phyloP scores from a whole-genome alignment of 2,329 filamentous ascomycete species.

The Colletotrichum gloeosporioides region DNA sequence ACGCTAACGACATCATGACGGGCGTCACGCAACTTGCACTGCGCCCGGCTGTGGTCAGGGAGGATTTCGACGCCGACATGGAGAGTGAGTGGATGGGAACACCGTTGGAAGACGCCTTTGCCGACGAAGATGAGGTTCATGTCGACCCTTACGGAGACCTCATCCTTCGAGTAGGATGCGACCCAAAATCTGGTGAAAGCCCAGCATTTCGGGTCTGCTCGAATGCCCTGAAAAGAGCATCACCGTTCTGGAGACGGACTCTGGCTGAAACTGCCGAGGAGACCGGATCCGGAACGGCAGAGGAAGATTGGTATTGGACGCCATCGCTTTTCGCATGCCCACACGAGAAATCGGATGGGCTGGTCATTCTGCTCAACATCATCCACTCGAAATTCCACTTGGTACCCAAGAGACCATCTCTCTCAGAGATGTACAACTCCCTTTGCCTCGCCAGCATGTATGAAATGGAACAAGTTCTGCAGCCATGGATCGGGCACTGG shows the following conservation, averaged over 20 bases:
- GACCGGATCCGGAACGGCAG: background rate
- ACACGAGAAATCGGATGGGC: background rate
- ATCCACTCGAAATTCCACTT: slow-evolving; percentile 1
- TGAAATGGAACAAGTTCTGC: slow-evolving; percentile 10
- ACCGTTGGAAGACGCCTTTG: background rate
- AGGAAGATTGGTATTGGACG: background rate
- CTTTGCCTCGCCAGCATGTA: slow-evolving; percentile 12
- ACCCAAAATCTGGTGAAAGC: background rate
- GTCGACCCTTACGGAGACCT: slow-evolving; percentile 7
- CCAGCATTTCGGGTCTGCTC: slow-evolving; percentile 5
- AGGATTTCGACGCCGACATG: slow-evolving; percentile 3
- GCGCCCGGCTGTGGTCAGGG: background rate
- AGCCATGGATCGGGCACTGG: slow-evolving; percentile 14
- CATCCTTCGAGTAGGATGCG: background rate
- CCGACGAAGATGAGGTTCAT: background rate
- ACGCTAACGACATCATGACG: background rate
- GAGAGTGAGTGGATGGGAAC: slow-evolving; percentile 8
- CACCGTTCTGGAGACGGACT: slow-evolving; percentile 10
- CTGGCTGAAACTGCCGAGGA: background rate
- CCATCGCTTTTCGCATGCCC: slow-evolving; percentile 1
- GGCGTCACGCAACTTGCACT: background rate
- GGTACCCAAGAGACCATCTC: background rate
- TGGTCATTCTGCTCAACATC: slow-evolving; percentile 8
- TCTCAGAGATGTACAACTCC: background rate
- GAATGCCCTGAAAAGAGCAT: slow-evolving; percentile 2